These are phyloP conservation scores for Sclerotinia spermophila DNA, from an alignment of 2,329 filamentous ascomycete species.

Conservation along the genomic window DNA sequence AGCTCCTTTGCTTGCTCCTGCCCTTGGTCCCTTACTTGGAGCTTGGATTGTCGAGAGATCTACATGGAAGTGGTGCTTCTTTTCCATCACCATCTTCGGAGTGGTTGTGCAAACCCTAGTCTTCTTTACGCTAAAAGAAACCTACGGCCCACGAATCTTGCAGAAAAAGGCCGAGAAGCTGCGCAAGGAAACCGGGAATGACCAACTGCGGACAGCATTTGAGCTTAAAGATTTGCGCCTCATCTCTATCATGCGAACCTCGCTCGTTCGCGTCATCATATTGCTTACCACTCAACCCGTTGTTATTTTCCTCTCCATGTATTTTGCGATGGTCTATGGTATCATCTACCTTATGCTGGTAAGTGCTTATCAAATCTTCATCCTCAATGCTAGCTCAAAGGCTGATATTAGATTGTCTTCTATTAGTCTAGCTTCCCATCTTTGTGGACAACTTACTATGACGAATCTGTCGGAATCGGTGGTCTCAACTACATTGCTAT, in stretches of 20 bases:
- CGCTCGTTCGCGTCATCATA: conserved; percentile 45
- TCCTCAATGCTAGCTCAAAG: neutral
- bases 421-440: conserved; percentile 50
- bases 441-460: conserved; percentile 54
- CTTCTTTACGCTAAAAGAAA: conserved; percentile 39
- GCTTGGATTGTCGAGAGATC: conserved; percentile 51
- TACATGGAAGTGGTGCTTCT: conserved; percentile 39
- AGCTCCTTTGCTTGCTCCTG: conserved; percentile 25
- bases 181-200: conserved; percentile 49
- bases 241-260: conserved; percentile 38
- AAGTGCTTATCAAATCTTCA: neutral
- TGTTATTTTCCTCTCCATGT: conserved; percentile 49
- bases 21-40: conserved; percentile 41
- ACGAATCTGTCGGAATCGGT: conserved; percentile 51
- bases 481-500: conserved; percentile 51
- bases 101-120: neutral
- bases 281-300: conserved; percentile 51
- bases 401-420: neutral
- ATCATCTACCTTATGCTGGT: conserved; percentile 50
- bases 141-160: conserved; percentile 47
- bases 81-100: conserved; percentile 39
- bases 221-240: conserved; percentile 42
- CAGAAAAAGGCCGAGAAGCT: conserved; percentile 43
- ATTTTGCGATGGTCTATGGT: conserved; percentile 49
- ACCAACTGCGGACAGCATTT: conserved; percentile 46